Base-by-base conservation (phyloP, 495 filamentous ascomycete genomes). In the Aspergillus biplanus region DNA sequence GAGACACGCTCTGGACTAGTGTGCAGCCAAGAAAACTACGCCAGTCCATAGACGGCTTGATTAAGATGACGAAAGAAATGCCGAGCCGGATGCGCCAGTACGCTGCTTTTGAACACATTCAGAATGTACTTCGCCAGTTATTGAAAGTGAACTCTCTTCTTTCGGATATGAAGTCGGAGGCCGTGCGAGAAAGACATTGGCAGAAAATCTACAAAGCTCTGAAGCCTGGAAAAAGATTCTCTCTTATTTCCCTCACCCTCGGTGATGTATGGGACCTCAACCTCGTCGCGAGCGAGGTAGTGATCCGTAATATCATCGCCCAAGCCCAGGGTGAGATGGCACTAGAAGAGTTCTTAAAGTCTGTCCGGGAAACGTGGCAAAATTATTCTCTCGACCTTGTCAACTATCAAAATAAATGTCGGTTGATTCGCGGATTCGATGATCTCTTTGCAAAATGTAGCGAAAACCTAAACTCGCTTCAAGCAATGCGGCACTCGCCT, bases 31-130 rank as follows among this genome's bases (percentile, higher is more conserved):
- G 95, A 49, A 98, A 97, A 76, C 85, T 98, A 62, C 85, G 96
- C 33, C 85, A 90, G 61, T 89, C 91, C 15, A 86, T 99, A 53
- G 95, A 99, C 70, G 86, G 87, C 39, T 83, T 98, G 33, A 91
- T 97, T 71, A 97, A 96, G 78, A 95, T 97, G 89, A 97, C 93
- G 52, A 99, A 97, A 79, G 93, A 98, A 62, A 99, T 99, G 95
- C 95, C 95, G 0, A 96, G 92, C 74, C 88, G 95, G 49, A 99
- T 98, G 96, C 88, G 95, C 52, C 95, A 99, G 69, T 99, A 99
- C 74, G 95, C 95, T 65, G 96, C 95, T 12, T 99, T 99, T 73
- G 95, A 98, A 74, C 93, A 99, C 68, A 91, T 98, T 35, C 95
- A 99, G 69, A 90, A 87, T 62, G 89, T 94, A 32, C 84, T 98